Evolutionary conservation across 345 rosid genomes (phyloP), one percentile per base, ranked within the genome.

Genomic region (Xanthoceras sorbifolium): DNA sequence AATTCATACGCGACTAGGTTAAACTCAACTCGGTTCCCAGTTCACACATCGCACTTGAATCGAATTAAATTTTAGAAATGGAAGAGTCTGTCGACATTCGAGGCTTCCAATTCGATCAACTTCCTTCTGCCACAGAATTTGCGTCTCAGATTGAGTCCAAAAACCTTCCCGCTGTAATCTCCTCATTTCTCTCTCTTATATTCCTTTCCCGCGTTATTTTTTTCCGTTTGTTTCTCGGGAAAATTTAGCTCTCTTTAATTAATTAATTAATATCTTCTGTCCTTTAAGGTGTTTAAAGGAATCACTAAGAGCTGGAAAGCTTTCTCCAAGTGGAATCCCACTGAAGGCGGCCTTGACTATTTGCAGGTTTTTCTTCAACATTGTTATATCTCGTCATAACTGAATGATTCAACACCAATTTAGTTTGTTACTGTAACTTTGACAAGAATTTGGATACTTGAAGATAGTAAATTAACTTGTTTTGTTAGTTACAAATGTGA

Each of bases 321-420:
- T 18, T 87, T 77, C 77, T 79, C 82, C 48, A 82, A 76, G 78
- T 96, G 97, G 98, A 84, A 89, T 85, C 94, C 97, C 9, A 80
- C 71, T 76, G 82, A 81, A 28, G 86, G 88, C 65, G 97, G 98
- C 69, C 92, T 95, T 77, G 89, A 92, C 69, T 92, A 91, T 75
- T 85, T 95, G 70, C 88, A 90, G 95, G 98, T 88, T 82, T 68
- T 75, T 44, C 28, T 76, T 74, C 65, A 23, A 34, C 48, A 38
- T 5, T 9, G 60, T 11, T 42, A 31, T 63, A 26, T 48, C 32
- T 40, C 63, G 23, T 48, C 29, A 40, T 42, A 64, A 64, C 61
- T 65, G 46, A 50, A 69, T 61, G 6, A 23, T 46, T 18, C 12
- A 20, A 20, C 28, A 31, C 10, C n/a, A 31, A 31, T 70, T 9